Evolutionary conservation across 495 filamentous ascomycete species (phyloP), one percentile per base, ranked within the genome.

Genomic region (Annulohypoxylon moriforme): DNA sequence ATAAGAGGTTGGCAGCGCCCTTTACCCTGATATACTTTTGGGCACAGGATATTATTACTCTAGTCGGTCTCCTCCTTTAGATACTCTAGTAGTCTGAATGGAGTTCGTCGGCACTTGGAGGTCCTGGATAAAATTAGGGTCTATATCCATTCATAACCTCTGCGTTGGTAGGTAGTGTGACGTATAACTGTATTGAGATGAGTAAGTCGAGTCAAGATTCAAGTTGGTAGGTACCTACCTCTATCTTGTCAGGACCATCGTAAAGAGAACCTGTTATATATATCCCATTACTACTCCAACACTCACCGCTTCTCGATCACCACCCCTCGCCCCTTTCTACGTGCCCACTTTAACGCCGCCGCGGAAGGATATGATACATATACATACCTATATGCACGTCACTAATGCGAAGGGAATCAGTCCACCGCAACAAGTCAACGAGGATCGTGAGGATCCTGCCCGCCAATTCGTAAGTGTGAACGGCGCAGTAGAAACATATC

Each of bases 241-340:
- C 9, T 42, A 20, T 44, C 16, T 20, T 16, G 4, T 44, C 40
- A 20, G n/a, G 40, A 20, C n/a, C 20, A 13, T 20, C 16, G 16
- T 18, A 18, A 44, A 1, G 1, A 44, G 4, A 20, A 9, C 40
- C 40, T 3, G 40, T 20, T 5, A 44, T 18, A 44, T 44, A 13
- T 18, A 44, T 18, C 16, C 4, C 5, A 44, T 44, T 44, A 44
- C 40, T 44, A 44, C n/a, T 44, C 40, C 16, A 44, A 44, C 40
- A 44, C 40, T 44, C 40, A 44, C 40, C 40, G 40, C 40, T 20
- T 44, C 40, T 44, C 40, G 40, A 44, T 44, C 40, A 20, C 40
- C 10, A 9, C 18, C 4, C 13, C 13, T 44, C 40, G n/a, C 40
- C 40, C 40, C 16, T 44, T 18, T 44, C 40, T 16, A 44, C 40